These are phyloP conservation scores for Irpex lacteus DNA, from an alignment of 1,284 basidiomycete genomes.

Conservation along the genomic window DNA sequence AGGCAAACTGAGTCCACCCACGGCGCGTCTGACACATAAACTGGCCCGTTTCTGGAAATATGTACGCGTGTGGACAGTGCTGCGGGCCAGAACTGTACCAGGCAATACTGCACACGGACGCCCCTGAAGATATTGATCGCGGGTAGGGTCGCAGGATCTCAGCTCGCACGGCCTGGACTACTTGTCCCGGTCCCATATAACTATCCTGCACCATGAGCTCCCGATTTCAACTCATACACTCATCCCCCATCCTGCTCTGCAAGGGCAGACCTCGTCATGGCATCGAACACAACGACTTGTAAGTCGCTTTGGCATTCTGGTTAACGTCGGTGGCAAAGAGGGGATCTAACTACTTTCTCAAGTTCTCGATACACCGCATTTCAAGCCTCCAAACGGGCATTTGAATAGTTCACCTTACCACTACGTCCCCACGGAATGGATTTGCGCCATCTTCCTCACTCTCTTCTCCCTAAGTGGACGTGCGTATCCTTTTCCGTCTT, in stretches of 20 bases:
- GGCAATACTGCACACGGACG: not conserved
- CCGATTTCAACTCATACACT: not conserved
- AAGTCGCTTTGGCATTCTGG: no score
- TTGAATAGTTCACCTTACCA: conserved; percentile 19
- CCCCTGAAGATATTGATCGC: not conserved
- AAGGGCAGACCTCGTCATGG: no score
- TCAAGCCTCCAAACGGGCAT: not conserved
- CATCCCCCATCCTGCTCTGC: not conserved
- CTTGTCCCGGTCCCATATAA: not conserved
- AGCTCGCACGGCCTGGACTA: not conserved
- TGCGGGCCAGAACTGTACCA: not conserved
- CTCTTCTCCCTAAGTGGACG: conserved; percentile 12
- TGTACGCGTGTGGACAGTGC: not conserved
- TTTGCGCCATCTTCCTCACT: conserved; percentile 24
- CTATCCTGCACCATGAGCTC: not conserved
- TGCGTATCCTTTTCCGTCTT: conserved; percentile 1
- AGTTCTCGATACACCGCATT: not conserved
- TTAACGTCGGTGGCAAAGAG: no score
- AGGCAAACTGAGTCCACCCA: not conserved
- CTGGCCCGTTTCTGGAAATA: not conserved
- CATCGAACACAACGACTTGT: no score
- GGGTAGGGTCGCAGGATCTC: not conserved
- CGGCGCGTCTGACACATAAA: not conserved
- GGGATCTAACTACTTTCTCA: not conserved
- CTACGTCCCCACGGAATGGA: conserved; percentile 30